Base-by-base conservation (phyloP, 805 yeast genomes). In the Yarrowia porcina region DNA sequence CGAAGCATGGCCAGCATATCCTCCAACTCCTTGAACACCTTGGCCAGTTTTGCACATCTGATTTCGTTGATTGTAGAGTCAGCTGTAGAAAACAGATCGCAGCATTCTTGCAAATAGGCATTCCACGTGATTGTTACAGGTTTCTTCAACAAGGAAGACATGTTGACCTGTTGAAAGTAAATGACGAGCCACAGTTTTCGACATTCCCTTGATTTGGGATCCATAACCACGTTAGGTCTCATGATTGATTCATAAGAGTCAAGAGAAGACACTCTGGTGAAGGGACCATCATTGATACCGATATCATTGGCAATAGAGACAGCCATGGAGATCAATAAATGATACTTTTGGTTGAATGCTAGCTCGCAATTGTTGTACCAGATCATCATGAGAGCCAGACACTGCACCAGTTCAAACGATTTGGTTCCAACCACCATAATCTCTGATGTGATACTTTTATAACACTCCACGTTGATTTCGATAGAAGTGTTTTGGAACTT, bases 281-380 rank as follows among this genome's bases (percentile, higher is more conserved):
- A 68, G 69, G 33, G 66, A 65, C 64, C 60, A 65, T 66, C 69
- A 23, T 83, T 83, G 5, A 90, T 79, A 0, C 96, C 96, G 61
- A 91, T 74, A 71, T 91, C 97, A 68, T 84, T 87, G 1, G 88
- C 80, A 73, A 91, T 77, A 4, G 87, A 78, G 13, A 86, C 83
- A 60, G 91, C 84, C 21, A 89, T 76, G 13, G 83, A 77, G 62
- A 84, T 83, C 66, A 89, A 79, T 60, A 90, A 76, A 70, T 89
- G 94, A 66, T 86, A 85, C 52, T 96, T 82, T 64, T 96, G 83
- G 68, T 88, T 88, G 66, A 85, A 88, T 67, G 89, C 88, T 67
- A 89, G 77, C 72, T 90, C 97, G 0, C 96, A 89, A 4, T 89
- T 82, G 67, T 88, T 89, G 71, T 90, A 90, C 96, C 96, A 91